These are phyloP conservation scores for Blastosporella zonata DNA, from an alignment of 1,284 basidiomycete genomes.

Conservation along the genomic window DNA sequence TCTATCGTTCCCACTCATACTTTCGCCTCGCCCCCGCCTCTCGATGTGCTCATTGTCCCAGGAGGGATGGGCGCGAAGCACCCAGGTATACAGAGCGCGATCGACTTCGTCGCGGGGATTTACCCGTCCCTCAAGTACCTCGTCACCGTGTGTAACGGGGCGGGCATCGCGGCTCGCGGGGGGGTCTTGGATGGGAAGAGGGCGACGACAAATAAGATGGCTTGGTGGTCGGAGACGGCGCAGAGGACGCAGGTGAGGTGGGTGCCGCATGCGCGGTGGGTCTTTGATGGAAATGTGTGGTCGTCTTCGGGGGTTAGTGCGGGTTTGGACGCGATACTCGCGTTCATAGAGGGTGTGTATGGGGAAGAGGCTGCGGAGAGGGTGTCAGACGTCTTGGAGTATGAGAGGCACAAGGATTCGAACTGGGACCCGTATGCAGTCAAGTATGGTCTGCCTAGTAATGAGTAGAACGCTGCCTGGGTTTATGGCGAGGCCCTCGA, in stretches of 20 bases:
- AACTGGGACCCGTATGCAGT: constrained; percentile 38
- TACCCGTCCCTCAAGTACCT: constrained; percentile 39
- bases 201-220: constrained; percentile 44
- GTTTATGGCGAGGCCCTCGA: too few relatives aligned
- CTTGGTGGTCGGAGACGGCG: constrained; percentile 26
- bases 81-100: constrained; percentile 21
- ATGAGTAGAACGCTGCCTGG: background rate
- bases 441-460: constrained; percentile 9
- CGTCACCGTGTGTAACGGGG: constrained; percentile 45
- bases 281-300: constrained; percentile 41
- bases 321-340: constrained; percentile 36
- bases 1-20: constrained; percentile 41
- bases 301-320: constrained; percentile 41
- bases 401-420: constrained; percentile 35
- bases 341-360: constrained; percentile 34
- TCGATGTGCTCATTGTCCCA: constrained; percentile 45
- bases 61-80: constrained; percentile 36
- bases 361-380: constrained; percentile 29
- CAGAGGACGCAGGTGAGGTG: constrained; percentile 32
- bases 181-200: constrained; percentile 39
- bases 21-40: constrained; percentile 34
- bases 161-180: constrained; percentile 36
- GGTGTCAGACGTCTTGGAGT: constrained; percentile 35
- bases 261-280: constrained; percentile 40
- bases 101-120: constrained; percentile 34